Conservation (phyloP, 2,329 filamentous ascomycete species). For the Erysiphe neolycopersici region DNA sequence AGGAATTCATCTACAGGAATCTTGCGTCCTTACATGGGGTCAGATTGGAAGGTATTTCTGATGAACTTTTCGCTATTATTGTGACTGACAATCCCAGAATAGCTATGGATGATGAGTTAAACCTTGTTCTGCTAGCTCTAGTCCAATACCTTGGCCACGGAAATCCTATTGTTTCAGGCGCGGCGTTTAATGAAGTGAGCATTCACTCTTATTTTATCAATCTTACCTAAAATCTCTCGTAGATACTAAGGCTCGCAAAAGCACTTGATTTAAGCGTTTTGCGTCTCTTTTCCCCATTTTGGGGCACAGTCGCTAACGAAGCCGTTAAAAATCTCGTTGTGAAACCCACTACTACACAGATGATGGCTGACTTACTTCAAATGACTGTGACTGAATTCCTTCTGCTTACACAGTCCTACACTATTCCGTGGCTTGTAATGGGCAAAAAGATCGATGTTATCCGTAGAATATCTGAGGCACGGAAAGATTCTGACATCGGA, state of each 20-base stretch:
- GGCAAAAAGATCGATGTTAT: constrained; percentile 54
- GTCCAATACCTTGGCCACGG: constrained; percentile 68
- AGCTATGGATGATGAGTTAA: constrained; percentile 58
- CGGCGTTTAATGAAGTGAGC: constrained; percentile 61
- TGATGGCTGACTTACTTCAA: constrained; percentile 56
- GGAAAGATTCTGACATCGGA: constrained; percentile 38
- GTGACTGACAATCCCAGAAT: constrained; percentile 19
- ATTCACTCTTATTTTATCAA: not conserved
- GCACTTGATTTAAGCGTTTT: constrained; percentile 32
- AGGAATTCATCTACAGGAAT: constrained; percentile 45
- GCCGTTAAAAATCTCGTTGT: constrained; percentile 58
- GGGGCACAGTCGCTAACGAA: constrained; percentile 59
- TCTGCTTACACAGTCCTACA: constrained; percentile 48
- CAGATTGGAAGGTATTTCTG: constrained; percentile 40
- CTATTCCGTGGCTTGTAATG: constrained; percentile 65
- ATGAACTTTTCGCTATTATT: not conserved
- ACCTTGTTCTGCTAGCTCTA: constrained; percentile 58
- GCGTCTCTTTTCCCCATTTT: constrained; percentile 62
- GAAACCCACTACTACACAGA: constrained; percentile 56
- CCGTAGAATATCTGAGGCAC: constrained; percentile 51
- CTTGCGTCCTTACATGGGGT: constrained; percentile 65
- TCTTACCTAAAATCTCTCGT: constrained; percentile 1
- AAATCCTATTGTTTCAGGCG: constrained; percentile 52
- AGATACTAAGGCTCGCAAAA: constrained; percentile 46
- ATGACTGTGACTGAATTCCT: constrained; percentile 52